Conservation (phyloP, 208 protist genomes). For the Acanthamoeba culbertsoni region DNA sequence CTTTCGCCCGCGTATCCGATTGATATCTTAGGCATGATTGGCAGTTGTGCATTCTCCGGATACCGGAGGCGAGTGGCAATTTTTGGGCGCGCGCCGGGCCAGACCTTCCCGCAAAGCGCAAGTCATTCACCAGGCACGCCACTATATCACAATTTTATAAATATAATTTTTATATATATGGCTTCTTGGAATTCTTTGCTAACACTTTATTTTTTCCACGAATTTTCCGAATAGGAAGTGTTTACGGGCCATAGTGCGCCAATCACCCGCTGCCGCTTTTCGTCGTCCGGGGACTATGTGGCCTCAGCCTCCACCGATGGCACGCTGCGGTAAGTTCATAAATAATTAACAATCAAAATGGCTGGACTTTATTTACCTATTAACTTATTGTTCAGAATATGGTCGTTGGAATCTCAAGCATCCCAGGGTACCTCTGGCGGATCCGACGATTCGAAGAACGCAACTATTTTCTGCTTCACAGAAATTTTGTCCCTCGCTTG, state of each 20-base stretch:
- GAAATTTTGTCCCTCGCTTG: conserved; percentile 39
- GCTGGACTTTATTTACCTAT: too few species aligned
- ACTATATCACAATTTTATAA: too few species aligned
- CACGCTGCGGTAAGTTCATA: not conserved
- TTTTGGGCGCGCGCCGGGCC: not conserved
- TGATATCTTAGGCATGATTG: not conserved
- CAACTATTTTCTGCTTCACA: conserved; percentile 36
- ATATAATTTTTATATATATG: too few species aligned
- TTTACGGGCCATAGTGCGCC: not conserved
- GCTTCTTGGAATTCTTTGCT: too few species aligned
- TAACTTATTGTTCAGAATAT: not conserved
- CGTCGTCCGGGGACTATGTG: conserved; percentile 26
- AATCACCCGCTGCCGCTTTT: conserved; percentile 14
- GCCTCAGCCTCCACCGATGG: conserved; percentile 11
- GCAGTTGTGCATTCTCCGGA: not conserved
- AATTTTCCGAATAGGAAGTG: too few species aligned
- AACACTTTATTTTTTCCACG: too few species aligned
- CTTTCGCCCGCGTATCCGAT: not conserved
- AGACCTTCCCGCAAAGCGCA: too few species aligned
- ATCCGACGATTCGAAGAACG: not conserved
- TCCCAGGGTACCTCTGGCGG: not conserved
- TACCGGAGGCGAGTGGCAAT: not conserved
- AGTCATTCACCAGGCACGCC: not conserved
- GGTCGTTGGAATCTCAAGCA: not conserved
- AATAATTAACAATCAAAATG: not conserved